Evolutionary conservation across 371 early-diverging fungal species (phyloP).

Genomic region (Mucor lusitanicus): DNA sequence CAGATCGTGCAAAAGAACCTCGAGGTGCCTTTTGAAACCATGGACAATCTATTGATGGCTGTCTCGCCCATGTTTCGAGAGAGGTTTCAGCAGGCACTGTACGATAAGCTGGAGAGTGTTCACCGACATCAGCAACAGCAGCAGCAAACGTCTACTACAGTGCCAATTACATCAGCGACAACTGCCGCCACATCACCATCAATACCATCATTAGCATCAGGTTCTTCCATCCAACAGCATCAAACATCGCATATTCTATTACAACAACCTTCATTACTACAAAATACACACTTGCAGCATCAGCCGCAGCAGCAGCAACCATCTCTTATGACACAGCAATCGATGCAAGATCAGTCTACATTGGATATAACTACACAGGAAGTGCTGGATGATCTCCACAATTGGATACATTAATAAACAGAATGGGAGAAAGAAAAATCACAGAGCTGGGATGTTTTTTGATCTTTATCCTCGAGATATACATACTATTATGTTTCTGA

Average conservation of each 20-base stretch:
- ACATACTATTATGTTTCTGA: too few relatives aligned
- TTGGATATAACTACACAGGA: slow-evolving; percentile 2
- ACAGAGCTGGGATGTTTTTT: background rate
- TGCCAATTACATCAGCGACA: background rate
- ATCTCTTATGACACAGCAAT: background rate
- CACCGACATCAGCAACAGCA: slow-evolving; percentile 20
- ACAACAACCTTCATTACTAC: background rate
- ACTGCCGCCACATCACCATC: background rate
- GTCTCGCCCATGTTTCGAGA: slow-evolving; percentile 45
- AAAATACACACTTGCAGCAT: background rate
- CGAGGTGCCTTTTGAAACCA: slow-evolving; percentile 36
- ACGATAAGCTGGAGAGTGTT: slow-evolving; percentile 31
- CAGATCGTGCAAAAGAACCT: slow-evolving; percentile 26
- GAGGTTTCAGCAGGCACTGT: slow-evolving; percentile 34
- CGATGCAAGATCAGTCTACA: background rate
- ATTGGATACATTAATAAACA: slow-evolving; percentile 13
- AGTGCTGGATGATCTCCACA: slow-evolving; percentile 1
- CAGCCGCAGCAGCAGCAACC: background rate
- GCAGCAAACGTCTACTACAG: background rate
- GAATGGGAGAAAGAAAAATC: background rate
- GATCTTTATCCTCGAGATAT: too few relatives aligned
- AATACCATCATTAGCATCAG: background rate
- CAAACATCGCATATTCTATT: background rate
- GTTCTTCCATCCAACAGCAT: background rate
- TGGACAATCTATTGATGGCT: slow-evolving; percentile 43